Evolutionary conservation across 1,139 yeast genomes (phyloP).

Genomic region (Sugiyamaella pinicola): DNA sequence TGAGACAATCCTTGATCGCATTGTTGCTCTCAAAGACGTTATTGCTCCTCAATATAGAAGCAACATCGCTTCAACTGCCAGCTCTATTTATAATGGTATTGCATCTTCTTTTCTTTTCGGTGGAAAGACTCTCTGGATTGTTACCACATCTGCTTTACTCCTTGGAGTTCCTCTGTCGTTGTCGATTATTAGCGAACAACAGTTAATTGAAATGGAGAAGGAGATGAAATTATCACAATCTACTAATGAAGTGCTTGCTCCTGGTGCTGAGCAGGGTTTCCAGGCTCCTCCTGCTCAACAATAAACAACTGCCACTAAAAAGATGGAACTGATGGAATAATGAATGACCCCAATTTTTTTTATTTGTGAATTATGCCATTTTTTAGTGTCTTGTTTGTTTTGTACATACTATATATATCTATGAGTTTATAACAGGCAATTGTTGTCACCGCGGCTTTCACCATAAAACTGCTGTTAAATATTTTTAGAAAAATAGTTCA

Average conservation of each 20-base stretch:
- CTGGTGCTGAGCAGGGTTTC: conserved; percentile 65
- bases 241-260: conserved; percentile 79
- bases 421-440: not conserved
- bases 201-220: conserved; percentile 90
- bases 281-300: conserved; percentile 40
- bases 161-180: conserved; percentile 92
- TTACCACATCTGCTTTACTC: conserved; percentile 80
- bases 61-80: conserved; percentile 41
- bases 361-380: not conserved
- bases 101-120: conserved; percentile 55
- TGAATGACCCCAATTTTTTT: not conserved
- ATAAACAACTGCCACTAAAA: conserved; percentile 13
- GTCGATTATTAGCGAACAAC: conserved; percentile 89
- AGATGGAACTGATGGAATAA: conserved; percentile 1
- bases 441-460: not conserved
- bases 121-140: conserved; percentile 80
- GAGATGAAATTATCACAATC: conserved; percentile 85
- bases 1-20: conserved; percentile 84
- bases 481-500: not conserved
- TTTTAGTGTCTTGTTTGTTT: not conserved
- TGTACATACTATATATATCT: conserved; percentile 10
- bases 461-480: not conserved
- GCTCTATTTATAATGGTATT: conserved; percentile 39
- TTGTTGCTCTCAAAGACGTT: conserved; percentile 88
- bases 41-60: conserved; percentile 86